These are phyloP conservation scores for Russula dissimulans DNA, from an alignment of 768 basidiomycete genomes.

Conservation along the genomic window DNA sequence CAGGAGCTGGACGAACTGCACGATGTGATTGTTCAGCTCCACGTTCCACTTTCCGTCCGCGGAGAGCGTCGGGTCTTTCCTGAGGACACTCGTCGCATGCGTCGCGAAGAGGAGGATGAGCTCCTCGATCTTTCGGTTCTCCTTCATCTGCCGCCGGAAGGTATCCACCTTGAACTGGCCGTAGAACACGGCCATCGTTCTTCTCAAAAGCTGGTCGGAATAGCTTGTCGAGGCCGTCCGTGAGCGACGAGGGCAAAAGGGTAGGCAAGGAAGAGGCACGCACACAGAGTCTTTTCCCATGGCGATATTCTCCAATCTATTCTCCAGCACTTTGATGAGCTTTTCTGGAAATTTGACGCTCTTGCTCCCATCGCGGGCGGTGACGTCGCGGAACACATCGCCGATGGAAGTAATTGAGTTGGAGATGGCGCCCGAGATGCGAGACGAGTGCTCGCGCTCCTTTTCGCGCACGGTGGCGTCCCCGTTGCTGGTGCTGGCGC, in stretches of 20 bases:
- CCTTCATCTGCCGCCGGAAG: slow-evolving; percentile 87
- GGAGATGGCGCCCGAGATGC: slow-evolving; percentile 55
- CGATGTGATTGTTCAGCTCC: slow-evolving; percentile 88
- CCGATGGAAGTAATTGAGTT: slow-evolving; percentile 50
- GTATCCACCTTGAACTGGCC: slow-evolving; percentile 77
- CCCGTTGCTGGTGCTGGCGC: slow-evolving; percentile 13
- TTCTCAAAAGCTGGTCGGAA: slow-evolving; percentile 80
- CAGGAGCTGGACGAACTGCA: slow-evolving; percentile 77
- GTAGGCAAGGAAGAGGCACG: slow-evolving; percentile 28
- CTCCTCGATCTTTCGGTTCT: slow-evolving; percentile 95
- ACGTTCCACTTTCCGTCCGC: slow-evolving; percentile 82
- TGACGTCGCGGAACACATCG: slow-evolving; percentile 71
- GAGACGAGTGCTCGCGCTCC: slow-evolving; percentile 57
- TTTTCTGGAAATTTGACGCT: slow-evolving; percentile 93
- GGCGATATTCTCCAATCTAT: slow-evolving; percentile 82
- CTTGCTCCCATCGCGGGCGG: slow-evolving; percentile 57
- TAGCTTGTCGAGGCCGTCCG: slow-evolving; percentile 46
- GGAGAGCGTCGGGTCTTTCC: slow-evolving; percentile 77
- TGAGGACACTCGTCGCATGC: slow-evolving; percentile 75
- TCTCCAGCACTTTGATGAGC: slow-evolving; percentile 81
- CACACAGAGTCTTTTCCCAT: slow-evolving; percentile 88
- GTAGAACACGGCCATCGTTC: slow-evolving; percentile 90
- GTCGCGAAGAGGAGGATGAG: slow-evolving; percentile 95
- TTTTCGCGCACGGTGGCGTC: slow-evolving; percentile 31
- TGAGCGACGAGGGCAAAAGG: not conserved